Evolutionary conservation across 1,284 basidiomycete genomes (phyloP).

Genomic region (Boletus semigastroideus): DNA sequence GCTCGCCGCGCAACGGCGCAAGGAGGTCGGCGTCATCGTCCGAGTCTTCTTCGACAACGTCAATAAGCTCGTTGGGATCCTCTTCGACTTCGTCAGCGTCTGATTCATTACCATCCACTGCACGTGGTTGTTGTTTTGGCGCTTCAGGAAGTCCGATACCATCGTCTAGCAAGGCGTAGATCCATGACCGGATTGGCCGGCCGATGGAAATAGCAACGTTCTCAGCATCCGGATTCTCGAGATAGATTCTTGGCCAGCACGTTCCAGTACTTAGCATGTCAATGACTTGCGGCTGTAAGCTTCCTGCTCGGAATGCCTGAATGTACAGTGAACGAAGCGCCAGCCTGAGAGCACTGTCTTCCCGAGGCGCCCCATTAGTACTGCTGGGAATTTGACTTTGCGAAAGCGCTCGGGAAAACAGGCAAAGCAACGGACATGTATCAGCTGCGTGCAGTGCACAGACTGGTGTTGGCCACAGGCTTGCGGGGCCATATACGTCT

Average conservation of each 20-base stretch:
- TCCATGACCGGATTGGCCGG: slow-evolving; percentile 61
- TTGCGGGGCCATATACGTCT: slow-evolving; percentile 32
- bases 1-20: slow-evolving; percentile 66
- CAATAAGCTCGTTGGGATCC: slow-evolving; percentile 57
- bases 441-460: slow-evolving; percentile 61
- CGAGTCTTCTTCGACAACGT: slow-evolving; percentile 49
- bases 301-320: slow-evolving; percentile 61
- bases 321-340: slow-evolving; percentile 44
- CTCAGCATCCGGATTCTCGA: slow-evolving; percentile 75
- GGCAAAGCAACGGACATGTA: slow-evolving; percentile 50
- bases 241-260: slow-evolving; percentile 68
- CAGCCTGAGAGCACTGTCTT: slow-evolving; percentile 3
- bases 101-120: slow-evolving; percentile 13
- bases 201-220: slow-evolving; percentile 60
- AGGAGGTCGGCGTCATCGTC: slow-evolving; percentile 50
- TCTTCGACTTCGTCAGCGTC: slow-evolving; percentile 28
- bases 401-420: slow-evolving; percentile 49
- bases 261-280: slow-evolving; percentile 62
- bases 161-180: slow-evolving; percentile 68
- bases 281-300: slow-evolving; percentile 54
- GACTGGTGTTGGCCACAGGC: slow-evolving; percentile 50
- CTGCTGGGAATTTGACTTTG: slow-evolving; percentile 27
- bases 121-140: slow-evolving; percentile 16
- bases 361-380: slow-evolving; percentile 32
- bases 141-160: slow-evolving; percentile 55